phyloP scores from a whole-genome alignment of 305 asterid genomes.

The Fraxinus albicans region DNA sequence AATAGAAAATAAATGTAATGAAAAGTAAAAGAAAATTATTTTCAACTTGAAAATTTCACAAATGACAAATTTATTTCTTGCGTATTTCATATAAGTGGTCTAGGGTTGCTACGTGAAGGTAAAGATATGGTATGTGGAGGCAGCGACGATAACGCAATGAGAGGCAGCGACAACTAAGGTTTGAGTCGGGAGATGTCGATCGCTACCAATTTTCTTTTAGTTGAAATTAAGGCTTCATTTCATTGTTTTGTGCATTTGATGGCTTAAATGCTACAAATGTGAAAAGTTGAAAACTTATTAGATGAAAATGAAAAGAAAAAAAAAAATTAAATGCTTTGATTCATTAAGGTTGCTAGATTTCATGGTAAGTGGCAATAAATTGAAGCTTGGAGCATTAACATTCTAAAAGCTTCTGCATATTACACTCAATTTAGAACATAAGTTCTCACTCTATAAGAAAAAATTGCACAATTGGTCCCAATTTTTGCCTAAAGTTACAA shows the following conservation, averaged over 20 bases:
- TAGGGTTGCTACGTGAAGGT: not conserved
- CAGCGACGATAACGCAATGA: not conserved
- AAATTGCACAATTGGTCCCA: not conserved
- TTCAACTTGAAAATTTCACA: not conserved
- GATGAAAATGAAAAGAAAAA: not conserved
- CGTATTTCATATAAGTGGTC: not conserved
- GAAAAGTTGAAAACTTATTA: not conserved
- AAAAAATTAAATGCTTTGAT: not conserved
- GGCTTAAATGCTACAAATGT: too few relatives aligned
- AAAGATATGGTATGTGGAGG: not conserved
- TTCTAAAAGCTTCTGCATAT: not conserved
- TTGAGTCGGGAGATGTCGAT: not conserved
- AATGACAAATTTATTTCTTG: not conserved
- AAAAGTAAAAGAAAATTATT: not conserved
- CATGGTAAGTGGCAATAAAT: not conserved
- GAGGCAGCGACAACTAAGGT: not conserved
- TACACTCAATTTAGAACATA: not conserved
- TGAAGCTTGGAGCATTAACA: not conserved
- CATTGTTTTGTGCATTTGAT: too few relatives aligned
- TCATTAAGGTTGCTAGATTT: not conserved
- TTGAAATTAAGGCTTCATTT: not conserved
- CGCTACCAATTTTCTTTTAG: too few relatives aligned
- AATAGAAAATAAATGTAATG: not conserved
- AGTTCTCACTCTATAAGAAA: not conserved
- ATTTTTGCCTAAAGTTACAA: not conserved